Evolutionary conservation across 345 rosid genomes (phyloP).

Genomic region (Salix arbutifolia): DNA sequence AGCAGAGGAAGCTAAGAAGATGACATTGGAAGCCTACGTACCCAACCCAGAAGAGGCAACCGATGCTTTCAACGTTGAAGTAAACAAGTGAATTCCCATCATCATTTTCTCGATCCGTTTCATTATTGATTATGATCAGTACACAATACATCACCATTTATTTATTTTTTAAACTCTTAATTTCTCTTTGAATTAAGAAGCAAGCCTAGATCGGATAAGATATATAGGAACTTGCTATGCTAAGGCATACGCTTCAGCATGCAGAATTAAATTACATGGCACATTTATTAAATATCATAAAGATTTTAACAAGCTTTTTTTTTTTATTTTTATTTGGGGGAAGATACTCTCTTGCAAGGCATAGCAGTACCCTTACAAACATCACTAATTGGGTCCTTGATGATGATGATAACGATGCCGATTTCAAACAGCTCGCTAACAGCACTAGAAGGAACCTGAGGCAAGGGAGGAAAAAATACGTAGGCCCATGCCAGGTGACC

Average conservation of each 20-base stretch:
- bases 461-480: constrained; percentile 7
- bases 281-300: neutral
- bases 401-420: neutral
- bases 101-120: neutral
- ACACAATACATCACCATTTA: neutral
- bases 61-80: constrained; percentile 14
- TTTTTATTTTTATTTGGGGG: neutral
- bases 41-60: constrained; percentile 26
- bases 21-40: constrained; percentile 24
- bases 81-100: constrained; percentile 18
- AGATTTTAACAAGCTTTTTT: neutral
- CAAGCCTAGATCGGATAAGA: neutral
- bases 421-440: neutral
- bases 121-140: neutral
- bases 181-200: neutral
- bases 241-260: no score
- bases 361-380: neutral
- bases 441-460: constrained; percentile 17
- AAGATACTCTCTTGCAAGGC: neutral
- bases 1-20: constrained; percentile 32
- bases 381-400: neutral
- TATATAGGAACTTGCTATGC: neutral
- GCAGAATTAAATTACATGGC: neutral
- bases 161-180: no score
- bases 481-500: constrained; percentile 15